Conservation (phyloP, 1,284 basidiomycete genomes). For the Rhodotorula sp. region DNA sequence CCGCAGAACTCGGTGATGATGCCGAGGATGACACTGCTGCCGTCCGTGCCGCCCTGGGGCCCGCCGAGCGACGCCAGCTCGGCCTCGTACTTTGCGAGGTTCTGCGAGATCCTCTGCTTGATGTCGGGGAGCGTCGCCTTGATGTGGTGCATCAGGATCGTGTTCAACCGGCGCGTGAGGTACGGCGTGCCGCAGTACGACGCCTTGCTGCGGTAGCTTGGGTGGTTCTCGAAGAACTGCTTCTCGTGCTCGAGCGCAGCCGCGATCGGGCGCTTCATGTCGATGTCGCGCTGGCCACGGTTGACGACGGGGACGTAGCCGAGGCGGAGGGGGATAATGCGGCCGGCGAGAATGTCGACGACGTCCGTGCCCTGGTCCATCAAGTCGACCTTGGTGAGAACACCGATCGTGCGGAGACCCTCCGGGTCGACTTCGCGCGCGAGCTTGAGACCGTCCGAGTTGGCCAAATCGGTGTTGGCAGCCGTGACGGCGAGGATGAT, state of each 20-base stretch:
- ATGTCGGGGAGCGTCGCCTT: slow-evolving; percentile 94
- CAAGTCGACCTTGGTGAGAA: slow-evolving; percentile 94
- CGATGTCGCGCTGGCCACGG: slow-evolving; percentile 95
- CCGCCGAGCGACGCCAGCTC: slow-evolving; percentile 88
- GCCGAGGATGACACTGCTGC: slow-evolving; percentile 80
- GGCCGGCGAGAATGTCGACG: slow-evolving; percentile 96
- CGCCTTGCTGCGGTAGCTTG: slow-evolving; percentile 87
- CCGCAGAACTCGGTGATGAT: slow-evolving; percentile 97
- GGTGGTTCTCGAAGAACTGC: slow-evolving; percentile 89
- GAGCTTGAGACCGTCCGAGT: slow-evolving; percentile 95
- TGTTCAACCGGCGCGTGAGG: slow-evolving; percentile 93
- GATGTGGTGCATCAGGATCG: slow-evolving; percentile 99
- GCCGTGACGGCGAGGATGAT: slow-evolving; percentile 91
- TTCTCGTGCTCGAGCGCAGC: slow-evolving; percentile 85
- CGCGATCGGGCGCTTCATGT: slow-evolving; percentile 77
- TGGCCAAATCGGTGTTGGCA: slow-evolving; percentile 95
- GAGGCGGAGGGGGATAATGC: slow-evolving; percentile 85
- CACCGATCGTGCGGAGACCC: slow-evolving; percentile 91
- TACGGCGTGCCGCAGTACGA: slow-evolving; percentile 98
- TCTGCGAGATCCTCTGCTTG: slow-evolving; percentile 85
- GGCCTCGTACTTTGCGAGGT: slow-evolving; percentile 79
- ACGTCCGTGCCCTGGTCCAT: slow-evolving; percentile 99
- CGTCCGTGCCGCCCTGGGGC: slow-evolving; percentile 76
- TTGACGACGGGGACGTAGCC: slow-evolving; percentile 98
- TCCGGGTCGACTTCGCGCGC: slow-evolving; percentile 96